Evolutionary conservation across 441 rosid species (phyloP), one percentile per base, ranked within the genome.

Genomic region (Pelargonium fulgidum): DNA sequence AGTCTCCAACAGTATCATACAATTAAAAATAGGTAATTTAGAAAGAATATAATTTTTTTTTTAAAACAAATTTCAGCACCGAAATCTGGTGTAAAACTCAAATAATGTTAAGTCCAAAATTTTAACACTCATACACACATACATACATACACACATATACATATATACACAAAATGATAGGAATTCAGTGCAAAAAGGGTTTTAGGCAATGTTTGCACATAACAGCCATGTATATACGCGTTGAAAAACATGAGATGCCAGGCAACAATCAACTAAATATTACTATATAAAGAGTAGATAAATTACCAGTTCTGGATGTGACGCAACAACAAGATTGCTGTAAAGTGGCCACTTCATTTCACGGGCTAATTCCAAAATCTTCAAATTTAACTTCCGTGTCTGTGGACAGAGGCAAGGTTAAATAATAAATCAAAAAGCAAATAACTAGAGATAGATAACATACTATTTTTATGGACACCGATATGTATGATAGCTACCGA

Each of bases 341-440:
- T 80, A 91, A 71, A 90, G 76, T 63, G 92, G 85, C 88, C 89
- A 88, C 64, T 88, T 79, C 71, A 86, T 71, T 75, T 83, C 78
- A 82, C 80, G 86, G 62, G 82, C 93, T 66, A 87, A 66, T 67
- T 84, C 84, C 81, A 96, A 77, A 67, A 83, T 87, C 68, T 75
- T 80, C 65, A 91, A 72, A 77, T 86, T 92, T 70, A 88, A 77
- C 68, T 70, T 85, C 81, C 77, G 81, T 72, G 98, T 93, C 99
- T 96, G 83, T 64, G 76, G 42, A 68, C 58, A 65, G 62, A 52
- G 54, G 50, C 63, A 79, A 19, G 70, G 24, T 62, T 68, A 72
- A 44, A 65, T 3, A 29, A 3, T 29, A 71, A 45, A 48, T 47
- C 39, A 42, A 65, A 62, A 67, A 33, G 20, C 24, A 67, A 14